These are phyloP conservation scores for Candida sonorensis DNA, from an alignment of 805 yeast species.

Conservation along the genomic window DNA sequence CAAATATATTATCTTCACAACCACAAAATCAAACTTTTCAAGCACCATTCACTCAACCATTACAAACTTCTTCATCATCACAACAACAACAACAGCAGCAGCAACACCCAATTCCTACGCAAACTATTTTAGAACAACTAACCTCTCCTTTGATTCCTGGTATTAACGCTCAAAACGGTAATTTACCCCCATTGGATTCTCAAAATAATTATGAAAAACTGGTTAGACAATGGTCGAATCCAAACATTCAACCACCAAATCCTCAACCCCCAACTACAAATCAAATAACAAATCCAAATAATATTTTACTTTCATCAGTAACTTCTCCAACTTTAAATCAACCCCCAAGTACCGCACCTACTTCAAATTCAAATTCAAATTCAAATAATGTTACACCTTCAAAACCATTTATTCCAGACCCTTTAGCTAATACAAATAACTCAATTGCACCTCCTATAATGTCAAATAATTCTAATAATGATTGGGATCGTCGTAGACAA, in stretches of 20 bases:
- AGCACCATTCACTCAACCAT: constrained; percentile 7
- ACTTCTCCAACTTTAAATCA: constrained; percentile 1
- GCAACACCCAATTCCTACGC: no score
- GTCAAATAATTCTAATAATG: no score
- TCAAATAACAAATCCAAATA: no score
- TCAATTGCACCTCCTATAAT: no score
- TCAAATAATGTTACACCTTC: constrained; percentile 17
- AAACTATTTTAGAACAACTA: no score
- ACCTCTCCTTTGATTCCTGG: no score
- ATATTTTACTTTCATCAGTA: neutral
- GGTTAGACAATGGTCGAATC: constrained; percentile 1
- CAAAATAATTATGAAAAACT: constrained; percentile 2
- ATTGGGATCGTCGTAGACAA: constrained; percentile 48
- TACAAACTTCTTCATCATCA: constrained; percentile 6
- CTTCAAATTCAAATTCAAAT: constrained; percentile 16
- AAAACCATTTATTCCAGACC: no score
- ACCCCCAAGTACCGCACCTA: constrained; percentile 7
- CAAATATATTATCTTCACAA: no score
- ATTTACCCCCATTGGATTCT: neutral
- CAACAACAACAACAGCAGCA: constrained; percentile 2
- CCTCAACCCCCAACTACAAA: constrained; percentile 10
- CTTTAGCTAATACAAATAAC: no score
- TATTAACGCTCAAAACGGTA: no score
- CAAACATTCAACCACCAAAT: constrained; percentile 4
- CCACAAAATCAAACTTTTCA: constrained; percentile 7